Conservation (phyloP, 352 stramenopile genomes). For the Phytophthora pinifolia region DNA sequence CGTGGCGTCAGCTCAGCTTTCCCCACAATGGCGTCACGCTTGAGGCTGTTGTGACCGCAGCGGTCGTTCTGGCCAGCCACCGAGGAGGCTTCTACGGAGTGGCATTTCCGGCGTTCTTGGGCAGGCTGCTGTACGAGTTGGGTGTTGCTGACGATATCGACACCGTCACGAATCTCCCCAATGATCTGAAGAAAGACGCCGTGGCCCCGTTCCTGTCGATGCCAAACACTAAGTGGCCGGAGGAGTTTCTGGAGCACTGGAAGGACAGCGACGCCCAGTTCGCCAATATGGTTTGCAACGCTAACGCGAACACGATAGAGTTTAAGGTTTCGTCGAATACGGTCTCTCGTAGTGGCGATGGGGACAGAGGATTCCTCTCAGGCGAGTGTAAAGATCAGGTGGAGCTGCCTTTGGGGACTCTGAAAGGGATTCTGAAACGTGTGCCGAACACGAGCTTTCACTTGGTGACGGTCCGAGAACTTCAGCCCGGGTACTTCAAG, state of each 20-base stretch:
- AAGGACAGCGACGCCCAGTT: neutral
- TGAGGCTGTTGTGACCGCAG: conserved; percentile 1
- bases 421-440: conserved; percentile 1
- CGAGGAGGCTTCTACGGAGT: neutral
- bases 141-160: neutral
- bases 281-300: neutral
- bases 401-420: neutral
- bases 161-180: neutral
- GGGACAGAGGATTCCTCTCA: neutral
- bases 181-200: neutral
- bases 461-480: neutral
- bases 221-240: neutral
- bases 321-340: neutral
- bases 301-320: neutral
- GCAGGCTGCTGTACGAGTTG: conserved; percentile 8
- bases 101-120: neutral
- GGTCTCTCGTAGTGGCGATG: neutral
- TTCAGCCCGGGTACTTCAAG: neutral
- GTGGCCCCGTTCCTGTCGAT: neutral
- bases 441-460: neutral
- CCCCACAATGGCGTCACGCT: neutral
- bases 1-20: neutral
- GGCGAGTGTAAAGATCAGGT: conserved; percentile 1
- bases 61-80: conserved; percentile 10
- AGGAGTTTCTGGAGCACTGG: neutral